Conservation (phyloP, 192 early-diverging fungal genomes). For the Coemansia sp. region DNA sequence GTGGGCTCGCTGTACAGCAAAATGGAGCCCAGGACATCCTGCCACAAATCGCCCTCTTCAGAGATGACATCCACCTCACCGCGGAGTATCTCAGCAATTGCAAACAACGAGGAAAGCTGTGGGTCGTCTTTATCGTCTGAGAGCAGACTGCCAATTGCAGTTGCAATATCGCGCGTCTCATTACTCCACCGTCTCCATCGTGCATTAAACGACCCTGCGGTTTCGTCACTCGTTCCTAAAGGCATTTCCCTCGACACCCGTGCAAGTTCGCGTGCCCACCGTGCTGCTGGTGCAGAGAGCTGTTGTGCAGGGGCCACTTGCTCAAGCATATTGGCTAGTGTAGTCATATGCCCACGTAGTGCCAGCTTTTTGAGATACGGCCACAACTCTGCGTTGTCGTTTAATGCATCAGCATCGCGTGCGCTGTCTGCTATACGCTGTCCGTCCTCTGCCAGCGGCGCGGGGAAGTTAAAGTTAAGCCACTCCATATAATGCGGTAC, state of each 20-base stretch:
- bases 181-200: constrained; percentile 41
- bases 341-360: constrained; percentile 35
- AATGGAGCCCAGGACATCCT: constrained; percentile 55
- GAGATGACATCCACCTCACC: constrained; percentile 50
- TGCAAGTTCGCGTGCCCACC: constrained; percentile 33
- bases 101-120: constrained; percentile 17
- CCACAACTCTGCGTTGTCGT: constrained; percentile 21
- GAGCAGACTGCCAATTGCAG: constrained; percentile 20
- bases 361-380: constrained; percentile 33
- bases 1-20: constrained; percentile 58
- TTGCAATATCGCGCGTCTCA: constrained; percentile 18
- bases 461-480: constrained; percentile 53
- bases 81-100: constrained; percentile 25
- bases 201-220: constrained; percentile 24
- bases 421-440: constrained; percentile 9
- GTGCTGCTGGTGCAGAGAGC: constrained; percentile 18
- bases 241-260: constrained; percentile 29
- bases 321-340: constrained; percentile 36
- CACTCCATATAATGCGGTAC: constrained; percentile 41
- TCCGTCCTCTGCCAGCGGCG: constrained; percentile 31
- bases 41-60: constrained; percentile 46
- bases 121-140: not conserved
- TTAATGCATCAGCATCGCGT: constrained; percentile 17
- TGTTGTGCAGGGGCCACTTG: constrained; percentile 9
- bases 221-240: constrained; percentile 43